phyloP scores from a whole-genome alignment of 495 filamentous ascomycete genomes.

The Neurospora sp. region DNA sequence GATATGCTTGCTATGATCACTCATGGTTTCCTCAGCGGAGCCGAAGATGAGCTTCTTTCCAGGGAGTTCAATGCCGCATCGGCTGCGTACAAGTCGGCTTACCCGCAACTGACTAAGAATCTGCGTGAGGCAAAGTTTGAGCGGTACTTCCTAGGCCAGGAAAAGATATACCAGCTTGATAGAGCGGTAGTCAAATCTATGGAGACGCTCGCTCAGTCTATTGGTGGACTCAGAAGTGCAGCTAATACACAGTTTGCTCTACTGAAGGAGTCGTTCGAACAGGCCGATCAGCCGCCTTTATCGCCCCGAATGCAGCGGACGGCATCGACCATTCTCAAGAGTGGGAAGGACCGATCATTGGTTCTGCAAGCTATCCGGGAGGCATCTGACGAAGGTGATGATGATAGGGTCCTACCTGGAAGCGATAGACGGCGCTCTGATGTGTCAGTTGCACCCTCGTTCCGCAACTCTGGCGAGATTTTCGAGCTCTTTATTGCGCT shows the following conservation, averaged over 20 bases:
- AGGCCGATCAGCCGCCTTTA: constrained; percentile 15
- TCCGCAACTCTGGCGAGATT: constrained; percentile 59
- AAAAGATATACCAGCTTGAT: constrained; percentile 72
- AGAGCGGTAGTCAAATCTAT: constrained; percentile 73
- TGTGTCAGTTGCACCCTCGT: constrained; percentile 19
- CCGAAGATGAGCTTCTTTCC: constrained; percentile 63
- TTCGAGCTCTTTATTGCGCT: constrained; percentile 80
- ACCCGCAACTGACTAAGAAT: constrained; percentile 64
- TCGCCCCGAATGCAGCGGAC: constrained; percentile 25
- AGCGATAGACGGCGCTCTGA: constrained; percentile 3
- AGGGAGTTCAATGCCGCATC: constrained; percentile 54
- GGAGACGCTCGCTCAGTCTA: constrained; percentile 77
- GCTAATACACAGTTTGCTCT: constrained; percentile 82
- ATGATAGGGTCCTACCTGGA: constrained; percentile 26
- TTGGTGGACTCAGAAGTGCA: constrained; percentile 85
- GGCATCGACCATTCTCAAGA: constrained; percentile 22
- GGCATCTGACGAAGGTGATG: constrained; percentile 49
- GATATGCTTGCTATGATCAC: constrained; percentile 78
- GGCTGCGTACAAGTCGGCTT: constrained; percentile 57
- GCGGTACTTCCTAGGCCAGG: constrained; percentile 75
- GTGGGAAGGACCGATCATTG: constrained; percentile 15
- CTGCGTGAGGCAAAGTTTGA: constrained; percentile 84
- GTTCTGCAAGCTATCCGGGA: constrained; percentile 57
- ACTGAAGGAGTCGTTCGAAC: constrained; percentile 47
- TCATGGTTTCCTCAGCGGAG: constrained; percentile 73